Conservation (phyloP, 148 eudicot genomes). For the Salicornia ramosissima region DNA sequence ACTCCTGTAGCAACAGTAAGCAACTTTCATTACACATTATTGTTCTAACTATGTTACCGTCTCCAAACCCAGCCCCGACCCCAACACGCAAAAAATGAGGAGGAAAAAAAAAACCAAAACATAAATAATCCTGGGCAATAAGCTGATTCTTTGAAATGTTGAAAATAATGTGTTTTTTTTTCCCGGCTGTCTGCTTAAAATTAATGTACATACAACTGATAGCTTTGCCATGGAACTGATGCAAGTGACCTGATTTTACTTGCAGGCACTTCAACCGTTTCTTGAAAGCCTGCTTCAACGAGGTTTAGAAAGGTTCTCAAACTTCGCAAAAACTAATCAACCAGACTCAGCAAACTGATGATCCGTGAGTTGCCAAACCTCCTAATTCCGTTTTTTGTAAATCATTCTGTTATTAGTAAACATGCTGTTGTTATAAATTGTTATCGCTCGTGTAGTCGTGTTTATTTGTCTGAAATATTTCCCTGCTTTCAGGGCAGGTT, state of each 20-base stretch:
- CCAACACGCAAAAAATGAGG: too few species aligned
- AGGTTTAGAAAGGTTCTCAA: slow-evolving; percentile 77
- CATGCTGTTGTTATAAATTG: too few species aligned
- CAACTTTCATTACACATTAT: slow-evolving; percentile 9
- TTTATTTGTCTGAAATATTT: not conserved
- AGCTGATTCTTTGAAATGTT: too few species aligned
- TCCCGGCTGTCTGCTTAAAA: too few species aligned
- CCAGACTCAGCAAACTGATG: slow-evolving; percentile 29
- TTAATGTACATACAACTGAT: too few species aligned
- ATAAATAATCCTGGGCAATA: too few species aligned
- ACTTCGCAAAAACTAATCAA: slow-evolving; percentile 44
- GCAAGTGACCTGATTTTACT: not conserved
- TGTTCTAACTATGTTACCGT: not conserved
- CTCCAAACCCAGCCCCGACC: not conserved
- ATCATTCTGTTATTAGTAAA: not conserved
- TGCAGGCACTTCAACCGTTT: slow-evolving; percentile 85
- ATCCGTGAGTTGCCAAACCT: slow-evolving; percentile 7
- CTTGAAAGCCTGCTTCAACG: slow-evolving; percentile 61
- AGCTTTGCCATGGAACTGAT: not conserved
- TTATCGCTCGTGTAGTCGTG: not conserved
- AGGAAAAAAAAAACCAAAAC: too few species aligned
- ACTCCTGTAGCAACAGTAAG: slow-evolving; percentile 94
- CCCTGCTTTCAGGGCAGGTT: slow-evolving; percentile 9
- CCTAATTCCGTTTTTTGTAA: not conserved
- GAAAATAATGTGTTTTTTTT: too few species aligned